phyloP scores from a whole-genome alignment of 2,329 filamentous ascomycete species.

The Periconia sp. region DNA sequence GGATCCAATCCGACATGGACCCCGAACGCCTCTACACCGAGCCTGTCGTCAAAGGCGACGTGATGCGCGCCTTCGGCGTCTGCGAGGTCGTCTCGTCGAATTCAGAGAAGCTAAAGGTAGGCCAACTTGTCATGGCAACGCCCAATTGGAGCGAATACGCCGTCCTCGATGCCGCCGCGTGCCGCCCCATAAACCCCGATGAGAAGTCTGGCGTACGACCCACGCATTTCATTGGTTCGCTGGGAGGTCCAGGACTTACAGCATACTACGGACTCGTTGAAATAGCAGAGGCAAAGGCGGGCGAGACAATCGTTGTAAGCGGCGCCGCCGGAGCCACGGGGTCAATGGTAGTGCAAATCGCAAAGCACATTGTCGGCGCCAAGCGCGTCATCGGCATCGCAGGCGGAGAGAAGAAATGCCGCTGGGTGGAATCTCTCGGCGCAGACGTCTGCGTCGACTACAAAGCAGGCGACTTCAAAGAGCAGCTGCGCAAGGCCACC shows the following conservation, averaged over 20 bases:
- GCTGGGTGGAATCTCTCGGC: constrained; percentile 57
- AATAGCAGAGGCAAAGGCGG: constrained; percentile 68
- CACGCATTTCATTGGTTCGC: constrained; percentile 55
- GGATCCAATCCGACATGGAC: constrained; percentile 52
- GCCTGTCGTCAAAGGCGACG: constrained; percentile 51
- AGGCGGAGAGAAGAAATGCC: constrained; percentile 59
- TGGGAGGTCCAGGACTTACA: constrained; percentile 65
- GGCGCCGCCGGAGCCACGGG: constrained; percentile 81
- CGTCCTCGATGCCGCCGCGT: constrained; percentile 51
- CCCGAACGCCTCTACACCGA: constrained; percentile 54
- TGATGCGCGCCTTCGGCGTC: constrained; percentile 69
- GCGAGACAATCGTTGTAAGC: constrained; percentile 76
- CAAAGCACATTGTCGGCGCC: constrained; percentile 55
- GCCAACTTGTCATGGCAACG: constrained; percentile 62
- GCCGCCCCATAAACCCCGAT: constrained; percentile 35
- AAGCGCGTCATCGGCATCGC: constrained; percentile 60
- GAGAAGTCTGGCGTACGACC: constrained; percentile 43
- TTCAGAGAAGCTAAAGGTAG: constrained; percentile 58
- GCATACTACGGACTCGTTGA: constrained; percentile 77
- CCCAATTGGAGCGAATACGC: constrained; percentile 71
- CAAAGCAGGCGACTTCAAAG: constrained; percentile 54
- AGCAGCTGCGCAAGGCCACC: constrained; percentile 55
- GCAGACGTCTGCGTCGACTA: constrained; percentile 64
- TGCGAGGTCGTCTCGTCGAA: constrained; percentile 67
- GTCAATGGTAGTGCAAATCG: constrained; percentile 68